These are phyloP conservation scores for Prinsepia uniflora DNA, from an alignment of 306 rosid species.

Conservation along the genomic window DNA sequence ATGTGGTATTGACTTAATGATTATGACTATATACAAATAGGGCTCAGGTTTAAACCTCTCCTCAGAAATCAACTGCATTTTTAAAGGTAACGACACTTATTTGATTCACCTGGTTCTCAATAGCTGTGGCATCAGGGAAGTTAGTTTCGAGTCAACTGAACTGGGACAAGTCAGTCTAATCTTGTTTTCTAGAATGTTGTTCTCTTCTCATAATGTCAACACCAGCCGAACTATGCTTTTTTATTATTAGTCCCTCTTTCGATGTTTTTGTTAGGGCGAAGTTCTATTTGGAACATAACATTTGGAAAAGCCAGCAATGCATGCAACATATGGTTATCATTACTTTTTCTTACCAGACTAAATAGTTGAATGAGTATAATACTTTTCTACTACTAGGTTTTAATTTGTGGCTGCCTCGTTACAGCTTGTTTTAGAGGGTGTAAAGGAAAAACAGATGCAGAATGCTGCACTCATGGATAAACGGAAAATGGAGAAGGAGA, in stretches of 20 bases:
- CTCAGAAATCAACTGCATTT: neutral
- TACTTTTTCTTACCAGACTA: neutral
- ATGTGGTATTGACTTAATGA: neutral
- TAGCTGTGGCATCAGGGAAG: neutral
- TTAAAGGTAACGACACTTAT: neutral
- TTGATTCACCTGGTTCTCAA: neutral
- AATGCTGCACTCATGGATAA: constrained; percentile 59
- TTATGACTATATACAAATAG: neutral
- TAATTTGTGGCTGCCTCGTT: constrained; percentile 10
- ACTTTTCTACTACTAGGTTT: neutral
- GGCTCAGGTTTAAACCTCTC: neutral
- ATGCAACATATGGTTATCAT: neutral
- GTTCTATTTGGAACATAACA: neutral
- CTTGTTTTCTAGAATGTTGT: neutral
- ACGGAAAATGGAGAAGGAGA: constrained; percentile 53
- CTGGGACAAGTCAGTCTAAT: neutral
- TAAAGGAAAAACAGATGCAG: constrained; percentile 64
- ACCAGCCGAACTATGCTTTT: no score
- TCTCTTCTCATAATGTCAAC: no score
- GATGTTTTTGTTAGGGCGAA: neutral
- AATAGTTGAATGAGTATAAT: neutral
- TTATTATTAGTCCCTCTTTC: neutral
- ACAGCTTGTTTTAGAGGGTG: constrained; percentile 93
- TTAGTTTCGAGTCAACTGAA: neutral
- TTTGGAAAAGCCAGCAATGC: neutral